Evolutionary conservation across 169 alveolate species (phyloP), one percentile per base, ranked within the genome.

Genomic region (Eimeria tenella): DNA sequence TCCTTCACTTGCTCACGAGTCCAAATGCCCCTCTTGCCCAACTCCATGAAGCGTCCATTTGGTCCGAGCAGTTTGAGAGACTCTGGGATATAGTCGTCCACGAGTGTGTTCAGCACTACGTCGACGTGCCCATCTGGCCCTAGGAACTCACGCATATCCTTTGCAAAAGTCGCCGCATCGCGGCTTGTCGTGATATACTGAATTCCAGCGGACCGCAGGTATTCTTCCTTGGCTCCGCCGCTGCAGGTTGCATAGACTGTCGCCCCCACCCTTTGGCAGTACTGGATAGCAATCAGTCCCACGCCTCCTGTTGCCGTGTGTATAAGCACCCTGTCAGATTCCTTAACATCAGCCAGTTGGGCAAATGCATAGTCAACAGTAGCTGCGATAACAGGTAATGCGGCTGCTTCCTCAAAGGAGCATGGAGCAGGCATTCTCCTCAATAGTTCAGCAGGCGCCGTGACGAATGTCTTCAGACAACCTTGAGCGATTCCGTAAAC

Each of bases 301-400:
- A 96, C 96, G 25, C 97, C 97, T 7, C 97, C 97, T 0, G 97
- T 94, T 8, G 94, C 96, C 6, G 97, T 96, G 75, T 96, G 97
- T 70, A 95, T 52, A 82, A 96, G 90, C 50, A 94, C 96, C 73
- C 68, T 81, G 79, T 96, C 96, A 17, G 83, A 5, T 90, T 83
- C 88, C 86, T 95, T 96, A 25, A 96, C 95, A 68, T 95, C 94
- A 56, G 96, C 96, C 50, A 95, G 62, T 75, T 96, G 97, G 10
- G 95, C 95, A 63, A 96, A 82, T 49, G 96, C 96, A 62, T 87
- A 88, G 55, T 96, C 97, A 17, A 96, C 97, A 1, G 97, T 96
- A 50, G 94, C 96, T 49, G 93, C 93, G 71, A 96, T 95, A 73
- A 96, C 97, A 1, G 97, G 97, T 92, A 96, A 88, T 65, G 97